Evolutionary conservation across 78 protist genomes (phyloP), one percentile per base, ranked within the genome.

Genomic region (Pigoraptor vietnamica): DNA sequence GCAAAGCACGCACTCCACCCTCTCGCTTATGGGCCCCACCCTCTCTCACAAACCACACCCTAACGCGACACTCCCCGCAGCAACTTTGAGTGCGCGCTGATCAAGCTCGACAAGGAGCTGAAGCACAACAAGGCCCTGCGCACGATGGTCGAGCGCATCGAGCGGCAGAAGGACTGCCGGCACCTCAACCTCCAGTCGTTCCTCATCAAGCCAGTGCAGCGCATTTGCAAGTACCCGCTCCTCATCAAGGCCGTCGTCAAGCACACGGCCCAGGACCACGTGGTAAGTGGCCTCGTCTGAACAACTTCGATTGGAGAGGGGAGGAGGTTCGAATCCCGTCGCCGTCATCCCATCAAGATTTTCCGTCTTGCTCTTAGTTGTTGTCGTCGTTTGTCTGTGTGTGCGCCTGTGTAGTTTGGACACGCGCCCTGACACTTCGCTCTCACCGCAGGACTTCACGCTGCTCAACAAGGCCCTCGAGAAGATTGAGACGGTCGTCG

Each of bases 171-270:
- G 34, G 86, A 81, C 10, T 40, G 89, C 81, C 38, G 89, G 25
- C 23, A 23, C 35, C 36, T 91, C 37, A 23, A 81, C 23, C 32
- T 91, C 29, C 1, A n/a, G 37, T 37, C 89, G n/a, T 91, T 91
- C 39, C 87, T 91, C 24, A 39, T 91, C 90, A 91, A 81, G 87
- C 92, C 92, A 19, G 92, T 91, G 55, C 92, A 91, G 92, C 81
- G 92, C 81, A 55, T 91, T 25, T 91, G 92, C 87, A 91, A 91
- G 48, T 91, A 91, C 89, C 92, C 92, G n/a, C 87, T 91, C 87
- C 92, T 91, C 25, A 25, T 91, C 37, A 39, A 48, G 36, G 92
- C 40, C 55, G 86, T 90, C 33, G 23, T 89, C 82, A 89, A 79
- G 84, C 84, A 79, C 84, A 79, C 84, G 1, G n/a, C 6, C 21